Percentiles rank a stretch among this genome's conserved stretches.
Evolutionary conservation across 306 rosid species (phyloP).

Genomic region (Lathyrus aphaca): DNA sequence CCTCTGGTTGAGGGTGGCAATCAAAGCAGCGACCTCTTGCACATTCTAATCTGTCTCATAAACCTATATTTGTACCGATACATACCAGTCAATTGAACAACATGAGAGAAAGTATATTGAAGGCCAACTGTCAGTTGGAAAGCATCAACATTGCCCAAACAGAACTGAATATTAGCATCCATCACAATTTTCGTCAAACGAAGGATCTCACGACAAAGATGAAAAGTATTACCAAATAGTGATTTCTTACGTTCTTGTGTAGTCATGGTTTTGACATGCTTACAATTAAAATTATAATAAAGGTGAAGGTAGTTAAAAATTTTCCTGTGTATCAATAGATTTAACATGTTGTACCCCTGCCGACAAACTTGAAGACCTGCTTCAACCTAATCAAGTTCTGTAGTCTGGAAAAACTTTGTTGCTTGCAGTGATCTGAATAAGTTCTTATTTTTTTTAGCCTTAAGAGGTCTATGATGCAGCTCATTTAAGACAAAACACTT

Average conservation of each 20-base stretch:
- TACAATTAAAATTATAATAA: conserved; percentile 91
- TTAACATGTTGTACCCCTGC: conserved; percentile 98
- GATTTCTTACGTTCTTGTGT: conserved; percentile 97
- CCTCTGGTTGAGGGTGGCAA: no score
- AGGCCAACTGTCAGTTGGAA: conserved; percentile 97
- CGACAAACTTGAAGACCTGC: conserved; percentile 99
- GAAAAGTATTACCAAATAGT: conserved; percentile 97
- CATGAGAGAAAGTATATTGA: conserved; percentile 96
- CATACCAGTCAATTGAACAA: conserved; percentile 99
- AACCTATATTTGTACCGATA: conserved; percentile 95
- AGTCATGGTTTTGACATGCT: conserved; percentile 96
- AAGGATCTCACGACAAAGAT: conserved; percentile 96
- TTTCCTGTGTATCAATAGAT: conserved; percentile 93
- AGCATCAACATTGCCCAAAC: conserved; percentile 98
- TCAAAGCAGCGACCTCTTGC: conserved; percentile 44
- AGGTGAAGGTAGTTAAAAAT: conserved; percentile 98
- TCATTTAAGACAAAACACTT: conserved; percentile 97
- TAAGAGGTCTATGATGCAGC: conserved; percentile 98
- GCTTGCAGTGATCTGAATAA: conserved; percentile 93
- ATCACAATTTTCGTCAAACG: conserved; percentile 97
- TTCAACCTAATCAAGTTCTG: conserved; percentile 99
- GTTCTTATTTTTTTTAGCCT: conserved; percentile 97
- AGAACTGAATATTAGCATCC: conserved; percentile 97
- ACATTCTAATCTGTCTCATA: conserved; percentile 99
- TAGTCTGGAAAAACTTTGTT: conserved; percentile 97